These are phyloP conservation scores for Puccinia coronata DNA, from an alignment of 1,284 basidiomycete genomes.

Conservation along the genomic window DNA sequence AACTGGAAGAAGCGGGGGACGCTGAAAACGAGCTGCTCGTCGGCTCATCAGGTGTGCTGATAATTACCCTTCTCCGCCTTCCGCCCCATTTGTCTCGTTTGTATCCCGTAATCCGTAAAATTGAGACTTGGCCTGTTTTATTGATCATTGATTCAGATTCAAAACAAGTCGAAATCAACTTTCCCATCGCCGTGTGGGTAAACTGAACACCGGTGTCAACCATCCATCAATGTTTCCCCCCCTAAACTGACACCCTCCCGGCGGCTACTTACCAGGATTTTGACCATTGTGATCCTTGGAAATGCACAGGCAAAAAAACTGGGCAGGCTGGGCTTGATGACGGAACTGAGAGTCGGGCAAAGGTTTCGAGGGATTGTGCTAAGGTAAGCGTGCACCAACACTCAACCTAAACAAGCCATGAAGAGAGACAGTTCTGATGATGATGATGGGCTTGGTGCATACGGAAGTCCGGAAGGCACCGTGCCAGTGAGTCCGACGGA, in stretches of 20 bases:
- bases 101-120: neutral
- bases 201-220: neutral
- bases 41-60: neutral
- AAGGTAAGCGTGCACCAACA: conserved; percentile 69
- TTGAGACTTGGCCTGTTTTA: neutral
- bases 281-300: conserved; percentile 90
- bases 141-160: neutral
- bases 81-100: neutral
- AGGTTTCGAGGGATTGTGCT: conserved; percentile 88
- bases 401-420: conserved; percentile 30
- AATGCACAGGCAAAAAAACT: conserved; percentile 96
- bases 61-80: neutral
- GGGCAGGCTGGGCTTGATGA: conserved; percentile 78
- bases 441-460: conserved; percentile 30
- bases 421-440: neutral
- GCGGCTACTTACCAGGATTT: conserved; percentile 70
- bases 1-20: neutral
- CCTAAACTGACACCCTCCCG: neutral
- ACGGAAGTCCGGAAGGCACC: conserved; percentile 76
- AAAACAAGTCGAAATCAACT: conserved; percentile 1
- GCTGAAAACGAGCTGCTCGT: neutral
- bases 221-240: neutral
- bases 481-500: conserved; percentile 80
- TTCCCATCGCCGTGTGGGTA: conserved; percentile 42
- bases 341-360: conserved; percentile 78